These are phyloP conservation scores for Auriculariales sp. DNA, from an alignment of 768 basidiomycete species.

Conservation along the genomic window DNA sequence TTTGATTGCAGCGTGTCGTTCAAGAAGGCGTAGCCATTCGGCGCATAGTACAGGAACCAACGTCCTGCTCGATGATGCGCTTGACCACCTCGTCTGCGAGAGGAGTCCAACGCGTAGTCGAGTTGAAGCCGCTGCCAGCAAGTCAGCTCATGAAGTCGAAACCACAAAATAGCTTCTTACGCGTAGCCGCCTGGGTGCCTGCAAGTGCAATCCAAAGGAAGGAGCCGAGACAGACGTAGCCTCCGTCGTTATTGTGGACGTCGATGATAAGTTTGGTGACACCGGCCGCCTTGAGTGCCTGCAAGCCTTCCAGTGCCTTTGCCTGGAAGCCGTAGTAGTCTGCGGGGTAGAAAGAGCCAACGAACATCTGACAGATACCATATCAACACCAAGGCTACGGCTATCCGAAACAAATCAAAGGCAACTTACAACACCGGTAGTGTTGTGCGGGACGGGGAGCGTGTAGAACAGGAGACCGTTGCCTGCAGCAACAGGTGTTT, in stretches of 20 bases:
- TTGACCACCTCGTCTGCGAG: slow-evolving; percentile 46
- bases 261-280: slow-evolving; percentile 41
- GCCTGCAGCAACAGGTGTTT: slow-evolving; percentile 31
- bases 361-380: slow-evolving; percentile 38
- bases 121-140: slow-evolving; percentile 37
- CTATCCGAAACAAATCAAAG: too few relatives aligned
- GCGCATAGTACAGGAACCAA: slow-evolving; percentile 29
- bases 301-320: slow-evolving; percentile 31
- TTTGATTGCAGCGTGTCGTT: slow-evolving; percentile 27
- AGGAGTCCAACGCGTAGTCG: slow-evolving; percentile 36
- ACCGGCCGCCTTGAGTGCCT: slow-evolving; percentile 30
- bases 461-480: slow-evolving; percentile 37
- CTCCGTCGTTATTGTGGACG: slow-evolving; percentile 49
- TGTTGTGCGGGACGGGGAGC: slow-evolving; percentile 37
- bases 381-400: not conserved
- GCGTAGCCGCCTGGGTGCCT: slow-evolving; percentile 32
- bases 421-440: slow-evolving; percentile 42
- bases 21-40: slow-evolving; percentile 37
- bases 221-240: slow-evolving; percentile 45
- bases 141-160: not conserved
- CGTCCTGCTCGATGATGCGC: slow-evolving; percentile 32
- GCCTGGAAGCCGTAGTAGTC: slow-evolving; percentile 37
- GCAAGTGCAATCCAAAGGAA: slow-evolving; percentile 45
- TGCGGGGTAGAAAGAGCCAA: slow-evolving; percentile 34
- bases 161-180: slow-evolving; percentile 20